These are phyloP conservation scores for Fusarium neocosmosporiellum DNA, from an alignment of 2,329 filamentous ascomycete species.

Conservation along the genomic window DNA sequence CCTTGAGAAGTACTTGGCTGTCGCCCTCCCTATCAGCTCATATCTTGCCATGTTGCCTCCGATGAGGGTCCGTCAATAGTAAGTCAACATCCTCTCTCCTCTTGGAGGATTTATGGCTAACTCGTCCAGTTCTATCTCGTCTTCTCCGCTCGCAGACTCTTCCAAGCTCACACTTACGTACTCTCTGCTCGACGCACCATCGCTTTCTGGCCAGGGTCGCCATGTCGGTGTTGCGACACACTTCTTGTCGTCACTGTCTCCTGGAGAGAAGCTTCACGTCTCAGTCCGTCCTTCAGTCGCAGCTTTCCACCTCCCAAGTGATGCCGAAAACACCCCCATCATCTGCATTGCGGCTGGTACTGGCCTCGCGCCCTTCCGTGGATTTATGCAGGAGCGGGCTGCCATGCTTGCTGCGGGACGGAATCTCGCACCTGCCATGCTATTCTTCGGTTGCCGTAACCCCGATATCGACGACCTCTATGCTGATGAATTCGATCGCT, in stretches of 20 bases:
- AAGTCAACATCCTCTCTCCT: conserved; percentile 19
- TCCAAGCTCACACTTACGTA: conserved; percentile 74
- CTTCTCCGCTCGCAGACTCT: conserved; percentile 72
- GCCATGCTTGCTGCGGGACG: conserved; percentile 61
- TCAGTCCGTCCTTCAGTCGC: conserved; percentile 56
- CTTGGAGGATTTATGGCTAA: background rate
- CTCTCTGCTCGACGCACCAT: conserved; percentile 69
- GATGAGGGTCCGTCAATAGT: conserved; percentile 82
- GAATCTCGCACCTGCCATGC: conserved; percentile 67
- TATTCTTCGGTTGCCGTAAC: conserved; percentile 73
- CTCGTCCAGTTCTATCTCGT: conserved; percentile 72
- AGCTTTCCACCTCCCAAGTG: conserved; percentile 63
- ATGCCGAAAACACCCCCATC: conserved; percentile 59
- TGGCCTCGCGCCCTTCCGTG: conserved; percentile 71
- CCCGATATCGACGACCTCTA: conserved; percentile 70
- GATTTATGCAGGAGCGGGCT: conserved; percentile 71
- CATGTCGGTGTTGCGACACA: conserved; percentile 71
- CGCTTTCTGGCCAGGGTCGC: conserved; percentile 60
- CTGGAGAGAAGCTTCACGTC: conserved; percentile 61
- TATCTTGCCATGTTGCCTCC: conserved; percentile 80
- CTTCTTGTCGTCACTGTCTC: conserved; percentile 64
- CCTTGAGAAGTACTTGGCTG: conserved; percentile 70
- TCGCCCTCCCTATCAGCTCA: conserved; percentile 71
- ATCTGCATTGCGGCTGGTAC: conserved; percentile 65
- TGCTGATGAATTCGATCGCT: conserved; percentile 65